Evolutionary conservation across 73 alveolate species (phyloP), one percentile per base, ranked within the genome.

Genomic region (Paramecium primaurelia): DNA sequence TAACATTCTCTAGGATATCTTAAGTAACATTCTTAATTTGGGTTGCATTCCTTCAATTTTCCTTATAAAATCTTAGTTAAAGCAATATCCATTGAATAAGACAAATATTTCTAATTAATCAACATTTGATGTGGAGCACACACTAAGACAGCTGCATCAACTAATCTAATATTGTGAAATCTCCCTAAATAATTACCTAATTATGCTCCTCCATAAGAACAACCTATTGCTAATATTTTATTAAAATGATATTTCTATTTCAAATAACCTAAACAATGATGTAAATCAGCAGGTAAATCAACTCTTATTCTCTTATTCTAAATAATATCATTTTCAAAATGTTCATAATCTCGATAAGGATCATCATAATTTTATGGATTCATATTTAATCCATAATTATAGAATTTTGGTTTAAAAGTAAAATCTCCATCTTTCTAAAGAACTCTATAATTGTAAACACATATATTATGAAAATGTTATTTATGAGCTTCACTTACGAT

Each of bases 141-240:
- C 6, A 80, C 77, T n/a, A 45, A 6, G 6, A 44, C 77, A 80
- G 77, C 91, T 2, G 71, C 75, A 80, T 80, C 75, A 26, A 80
- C 51, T 3, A 18, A 80, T 10, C 58, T 14, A 8, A 20, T 20
- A 20, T 80, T 73, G n/a, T 22, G 6, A 80, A 80, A 80, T 80
- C 91, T 80, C 1, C 91, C 91, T 20, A 80, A 49, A 80, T 80
- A 80, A 22, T 44, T 47, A 4, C 77, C 71, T 22, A 80, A 36
- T 80, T 80, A 47, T 44, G 22, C 44, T 18, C 91, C 91, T 25
- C 91, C 91, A 80, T 80, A 80, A 9, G 91, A 80, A 47, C 91
- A 80, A 32, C 91, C 91, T n/a, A 80, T 44, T 2, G 58, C 91
- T 45, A 45, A n/a, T 14, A 80, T 47, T 80, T 80, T n/a, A 6